Percentiles rank a stretch among this genome's conserved stretches.
Conservation (phyloP, 345 rosid genomes). For the Citrus inodora region DNA sequence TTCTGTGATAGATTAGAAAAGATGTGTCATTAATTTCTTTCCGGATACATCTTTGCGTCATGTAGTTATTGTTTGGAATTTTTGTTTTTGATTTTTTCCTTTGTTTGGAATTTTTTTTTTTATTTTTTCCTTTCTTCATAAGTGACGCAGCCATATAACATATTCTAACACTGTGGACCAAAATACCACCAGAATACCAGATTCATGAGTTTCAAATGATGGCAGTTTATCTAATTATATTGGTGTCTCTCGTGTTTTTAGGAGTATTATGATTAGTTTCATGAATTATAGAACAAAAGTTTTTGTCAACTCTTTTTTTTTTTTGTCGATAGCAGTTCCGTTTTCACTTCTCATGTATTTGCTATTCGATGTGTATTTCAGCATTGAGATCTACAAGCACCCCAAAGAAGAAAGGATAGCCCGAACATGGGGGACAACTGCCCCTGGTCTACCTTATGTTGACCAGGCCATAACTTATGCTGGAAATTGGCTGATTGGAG, state of each 20-base stretch:
- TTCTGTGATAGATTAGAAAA: too few species aligned
- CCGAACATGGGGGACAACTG: constrained; percentile 96
- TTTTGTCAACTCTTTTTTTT: background rate
- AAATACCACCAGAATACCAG: background rate
- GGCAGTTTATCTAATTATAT: background rate
- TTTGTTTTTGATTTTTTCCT: background rate
- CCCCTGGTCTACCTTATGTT: constrained; percentile 87
- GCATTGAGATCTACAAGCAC: constrained; percentile 95
- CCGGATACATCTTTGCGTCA: background rate
- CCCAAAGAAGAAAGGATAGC: constrained; percentile 97
- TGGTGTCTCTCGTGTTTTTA: background rate
- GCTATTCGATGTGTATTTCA: constrained; percentile 28
- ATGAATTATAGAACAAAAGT: background rate
- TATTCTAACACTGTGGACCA: background rate
- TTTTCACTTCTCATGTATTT: background rate
- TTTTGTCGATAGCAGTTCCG: background rate
- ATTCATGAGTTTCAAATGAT: too few species aligned
- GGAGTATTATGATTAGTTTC: background rate
- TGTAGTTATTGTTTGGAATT: background rate
- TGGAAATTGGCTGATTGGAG: constrained; percentile 95
- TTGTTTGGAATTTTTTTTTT: background rate
- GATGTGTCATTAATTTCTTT: too few species aligned
- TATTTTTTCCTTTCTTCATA: background rate
- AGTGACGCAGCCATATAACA: background rate
- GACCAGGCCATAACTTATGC: constrained; percentile 69